phyloP scores from a whole-genome alignment of 73 alveolate species.

The Tetrahymena elliotti region DNA sequence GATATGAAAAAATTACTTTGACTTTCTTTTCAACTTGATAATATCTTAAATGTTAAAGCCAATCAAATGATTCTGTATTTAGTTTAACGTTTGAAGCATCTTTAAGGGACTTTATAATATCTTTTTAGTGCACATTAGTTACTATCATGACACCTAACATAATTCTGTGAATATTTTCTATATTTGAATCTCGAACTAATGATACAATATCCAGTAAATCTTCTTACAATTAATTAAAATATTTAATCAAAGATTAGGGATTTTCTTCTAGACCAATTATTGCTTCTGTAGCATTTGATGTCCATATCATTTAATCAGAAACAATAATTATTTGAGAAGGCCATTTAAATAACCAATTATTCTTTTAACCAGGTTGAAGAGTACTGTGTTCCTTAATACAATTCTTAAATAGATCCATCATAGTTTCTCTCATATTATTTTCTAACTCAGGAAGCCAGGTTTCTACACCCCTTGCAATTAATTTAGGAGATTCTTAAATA shows the following conservation, averaged over 20 bases:
- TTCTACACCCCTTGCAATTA: conserved; percentile 42
- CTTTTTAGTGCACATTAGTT: neutral
- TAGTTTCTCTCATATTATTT: conserved; percentile 25
- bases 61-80: neutral
- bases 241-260: neutral
- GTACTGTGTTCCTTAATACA: neutral
- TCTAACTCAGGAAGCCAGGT: conserved; percentile 31
- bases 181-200: neutral
- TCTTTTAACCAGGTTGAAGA: neutral
- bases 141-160: neutral
- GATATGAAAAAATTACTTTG: neutral
- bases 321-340: neutral
- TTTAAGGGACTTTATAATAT: neutral
- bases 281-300: neutral
- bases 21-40: neutral
- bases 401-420: neutral
- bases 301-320: neutral
- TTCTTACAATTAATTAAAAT: neutral
- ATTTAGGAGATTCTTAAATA: neutral
- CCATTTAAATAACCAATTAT: neutral
- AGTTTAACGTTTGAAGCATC: neutral
- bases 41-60: neutral
- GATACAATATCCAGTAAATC: neutral
- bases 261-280: neutral
- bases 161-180: neutral